Evolutionary conservation across 257 asterid genomes (phyloP).

Genomic region (Nicotiana tabacum): DNA sequence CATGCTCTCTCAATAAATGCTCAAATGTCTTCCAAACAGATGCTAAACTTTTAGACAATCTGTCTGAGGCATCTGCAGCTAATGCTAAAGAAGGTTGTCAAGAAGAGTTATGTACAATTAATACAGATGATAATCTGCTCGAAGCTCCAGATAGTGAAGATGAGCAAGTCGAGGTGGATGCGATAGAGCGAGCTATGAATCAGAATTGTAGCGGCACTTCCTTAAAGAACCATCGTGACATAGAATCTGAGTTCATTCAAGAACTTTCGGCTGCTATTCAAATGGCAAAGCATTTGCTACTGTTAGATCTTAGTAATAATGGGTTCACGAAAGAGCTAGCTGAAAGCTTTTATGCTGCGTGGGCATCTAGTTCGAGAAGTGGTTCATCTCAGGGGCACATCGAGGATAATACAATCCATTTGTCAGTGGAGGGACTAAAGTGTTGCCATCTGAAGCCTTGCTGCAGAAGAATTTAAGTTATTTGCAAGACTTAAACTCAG

Average conservation of each 20-base stretch:
- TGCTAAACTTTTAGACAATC: neutral
- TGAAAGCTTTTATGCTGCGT: slow-evolving; percentile 39
- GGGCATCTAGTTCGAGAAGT: slow-evolving; percentile 59
- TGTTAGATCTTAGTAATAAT: slow-evolving; percentile 66
- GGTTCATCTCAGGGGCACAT: slow-evolving; percentile 46
- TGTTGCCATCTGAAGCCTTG: slow-evolving; percentile 67
- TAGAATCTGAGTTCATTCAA: slow-evolving; percentile 30
- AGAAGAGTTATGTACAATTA: slow-evolving; percentile 17
- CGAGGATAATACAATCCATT: slow-evolving; percentile 44
- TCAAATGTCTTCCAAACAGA: slow-evolving; percentile 16
- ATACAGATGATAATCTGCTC: slow-evolving; percentile 28
- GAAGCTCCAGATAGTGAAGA: slow-evolving; percentile 92
- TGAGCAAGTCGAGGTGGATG: slow-evolving; percentile 25
- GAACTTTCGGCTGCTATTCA: slow-evolving; percentile 40
- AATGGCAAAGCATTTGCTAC: slow-evolving; percentile 37
- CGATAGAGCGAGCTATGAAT: slow-evolving; percentile 19
- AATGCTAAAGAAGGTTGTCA: slow-evolving; percentile 18
- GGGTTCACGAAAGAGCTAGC: slow-evolving; percentile 40
- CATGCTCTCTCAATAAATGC: slow-evolving; percentile 14
- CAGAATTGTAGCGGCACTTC: slow-evolving; percentile 12
- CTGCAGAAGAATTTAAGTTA: slow-evolving; percentile 54
- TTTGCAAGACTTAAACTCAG: neutral
- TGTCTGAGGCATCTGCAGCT: slow-evolving; percentile 1
- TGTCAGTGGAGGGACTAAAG: slow-evolving; percentile 50
- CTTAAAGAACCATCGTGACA: slow-evolving; percentile 10